Percentiles rank a stretch among this genome's conserved stretches.
Conservation (phyloP, 2,329 filamentous ascomycete species). For the Pezicula radicicola region DNA sequence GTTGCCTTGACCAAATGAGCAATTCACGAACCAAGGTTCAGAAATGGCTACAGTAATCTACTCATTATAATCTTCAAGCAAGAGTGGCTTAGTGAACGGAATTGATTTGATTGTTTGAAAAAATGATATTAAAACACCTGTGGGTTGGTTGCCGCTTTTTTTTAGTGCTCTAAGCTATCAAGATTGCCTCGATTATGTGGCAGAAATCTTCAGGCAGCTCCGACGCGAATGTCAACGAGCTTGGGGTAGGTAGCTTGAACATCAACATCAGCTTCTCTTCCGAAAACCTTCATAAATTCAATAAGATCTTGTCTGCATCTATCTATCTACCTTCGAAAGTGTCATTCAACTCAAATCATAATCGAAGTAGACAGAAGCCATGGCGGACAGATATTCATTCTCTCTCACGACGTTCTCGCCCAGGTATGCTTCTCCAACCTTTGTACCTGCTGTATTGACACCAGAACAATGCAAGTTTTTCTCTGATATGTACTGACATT, state of each 20-base stretch:
- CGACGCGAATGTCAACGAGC: too few relatives aligned
- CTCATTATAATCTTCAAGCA: too few relatives aligned
- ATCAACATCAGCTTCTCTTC: slow-evolving; percentile 8
- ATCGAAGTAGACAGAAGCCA: slow-evolving; percentile 40
- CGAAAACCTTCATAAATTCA: slow-evolving; percentile 1
- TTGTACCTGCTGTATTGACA: slow-evolving; percentile 9
- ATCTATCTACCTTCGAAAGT: slow-evolving; percentile 1
- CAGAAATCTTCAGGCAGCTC: neutral
- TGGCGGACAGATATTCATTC: slow-evolving; percentile 99
- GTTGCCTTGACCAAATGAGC: too few relatives aligned
- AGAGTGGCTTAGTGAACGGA: too few relatives aligned
- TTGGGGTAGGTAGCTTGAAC: slow-evolving; percentile 15
- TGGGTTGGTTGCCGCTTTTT: too few relatives aligned
- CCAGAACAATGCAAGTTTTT: neutral
- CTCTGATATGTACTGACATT: slow-evolving; percentile 17
- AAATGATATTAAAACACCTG: too few relatives aligned
- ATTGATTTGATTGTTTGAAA: too few relatives aligned
- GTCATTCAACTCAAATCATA: neutral
- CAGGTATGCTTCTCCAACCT: slow-evolving; percentile 63
- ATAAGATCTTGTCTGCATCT: slow-evolving; percentile 3
- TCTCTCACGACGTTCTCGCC: slow-evolving; percentile 99
- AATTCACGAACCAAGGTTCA: too few relatives aligned
- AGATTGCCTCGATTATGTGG: too few relatives aligned
- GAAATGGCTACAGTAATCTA: too few relatives aligned
- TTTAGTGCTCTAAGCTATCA: too few relatives aligned